Evolutionary conservation across 495 filamentous ascomycete species (phyloP).

Genomic region (Friedmanniomyces simplex): DNA sequence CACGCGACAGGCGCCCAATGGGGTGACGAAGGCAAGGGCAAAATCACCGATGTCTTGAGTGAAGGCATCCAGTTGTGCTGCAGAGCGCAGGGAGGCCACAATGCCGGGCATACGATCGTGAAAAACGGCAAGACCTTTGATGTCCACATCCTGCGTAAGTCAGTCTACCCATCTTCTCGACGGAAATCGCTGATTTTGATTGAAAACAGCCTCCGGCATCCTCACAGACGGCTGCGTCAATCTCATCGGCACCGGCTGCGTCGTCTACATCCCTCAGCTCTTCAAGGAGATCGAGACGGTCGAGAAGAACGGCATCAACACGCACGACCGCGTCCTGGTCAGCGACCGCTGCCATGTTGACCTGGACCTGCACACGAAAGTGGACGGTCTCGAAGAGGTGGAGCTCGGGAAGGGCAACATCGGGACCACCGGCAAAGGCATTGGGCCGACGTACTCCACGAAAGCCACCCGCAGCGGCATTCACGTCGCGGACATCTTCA

Average conservation of each 20-base stretch:
- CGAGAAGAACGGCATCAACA: slow-evolving; percentile 59
- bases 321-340: slow-evolving; percentile 62
- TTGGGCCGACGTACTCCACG: slow-evolving; percentile 60
- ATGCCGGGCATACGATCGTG: slow-evolving; percentile 49
- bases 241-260: slow-evolving; percentile 75
- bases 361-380: slow-evolving; percentile 70
- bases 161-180: neutral
- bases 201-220: slow-evolving; percentile 43
- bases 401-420: slow-evolving; percentile 51
- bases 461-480: slow-evolving; percentile 70
- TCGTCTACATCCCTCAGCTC: slow-evolving; percentile 77
- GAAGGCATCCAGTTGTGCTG: slow-evolving; percentile 47
- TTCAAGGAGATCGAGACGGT: slow-evolving; percentile 72
- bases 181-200: slow-evolving; percentile 36
- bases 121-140: slow-evolving; percentile 34
- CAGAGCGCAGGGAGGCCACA: slow-evolving; percentile 59
- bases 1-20: slow-evolving; percentile 10
- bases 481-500: slow-evolving; percentile 64
- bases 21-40: slow-evolving; percentile 43
- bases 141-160: slow-evolving; percentile 22
- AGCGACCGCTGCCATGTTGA: slow-evolving; percentile 74
- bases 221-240: slow-evolving; percentile 63
- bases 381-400: slow-evolving; percentile 73
- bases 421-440: slow-evolving; percentile 43
- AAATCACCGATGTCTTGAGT: slow-evolving; percentile 58